phyloP scores from a whole-genome alignment of 2,329 filamentous ascomycete species.

The Ophiostoma pallidulum region DNA sequence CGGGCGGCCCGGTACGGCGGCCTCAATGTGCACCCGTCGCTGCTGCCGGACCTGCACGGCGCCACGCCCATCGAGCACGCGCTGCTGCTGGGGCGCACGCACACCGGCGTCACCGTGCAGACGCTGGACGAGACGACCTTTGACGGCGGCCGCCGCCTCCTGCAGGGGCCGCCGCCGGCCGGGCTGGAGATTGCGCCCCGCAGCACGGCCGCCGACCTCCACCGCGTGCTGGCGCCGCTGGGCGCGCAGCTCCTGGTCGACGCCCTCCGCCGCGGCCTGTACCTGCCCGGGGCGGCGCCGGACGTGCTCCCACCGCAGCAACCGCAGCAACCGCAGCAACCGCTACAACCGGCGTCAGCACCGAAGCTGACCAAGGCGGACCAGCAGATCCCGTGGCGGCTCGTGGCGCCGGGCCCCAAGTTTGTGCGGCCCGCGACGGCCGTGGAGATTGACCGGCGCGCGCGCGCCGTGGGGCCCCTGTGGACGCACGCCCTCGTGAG shows the following conservation, averaged over 20 bases:
- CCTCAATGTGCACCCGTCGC: constrained; percentile 85
- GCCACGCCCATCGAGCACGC: constrained; percentile 80
- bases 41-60: constrained; percentile 78
- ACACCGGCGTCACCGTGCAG: constrained; percentile 75
- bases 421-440: too few relatives aligned
- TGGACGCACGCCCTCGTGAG: constrained; percentile 46
- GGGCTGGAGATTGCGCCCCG: constrained; percentile 5
- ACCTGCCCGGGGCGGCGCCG: constrained; percentile 50
- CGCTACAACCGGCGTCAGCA: constrained; percentile 43
- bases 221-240: constrained; percentile 44
- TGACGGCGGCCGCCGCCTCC: constrained; percentile 68
- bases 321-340: constrained; percentile 27
- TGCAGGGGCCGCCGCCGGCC: constrained; percentile 47
- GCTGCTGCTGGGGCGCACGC: constrained; percentile 51
- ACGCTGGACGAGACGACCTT: constrained; percentile 70
- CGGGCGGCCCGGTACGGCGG: constrained; percentile 67
- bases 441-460: constrained; percentile 46
- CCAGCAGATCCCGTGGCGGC: constrained; percentile 50
- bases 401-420: too few relatives aligned
- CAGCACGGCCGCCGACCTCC: constrained; percentile 38
- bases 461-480: constrained; percentile 53
- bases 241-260: constrained; percentile 63
- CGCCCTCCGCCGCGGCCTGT: constrained; percentile 52
- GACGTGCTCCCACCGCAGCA: too few relatives aligned
- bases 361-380: constrained; percentile 63